Percentiles rank a stretch among this genome's conserved stretches.
Conservation (phyloP, 257 asterid genomes). For the Petunia axillaris region DNA sequence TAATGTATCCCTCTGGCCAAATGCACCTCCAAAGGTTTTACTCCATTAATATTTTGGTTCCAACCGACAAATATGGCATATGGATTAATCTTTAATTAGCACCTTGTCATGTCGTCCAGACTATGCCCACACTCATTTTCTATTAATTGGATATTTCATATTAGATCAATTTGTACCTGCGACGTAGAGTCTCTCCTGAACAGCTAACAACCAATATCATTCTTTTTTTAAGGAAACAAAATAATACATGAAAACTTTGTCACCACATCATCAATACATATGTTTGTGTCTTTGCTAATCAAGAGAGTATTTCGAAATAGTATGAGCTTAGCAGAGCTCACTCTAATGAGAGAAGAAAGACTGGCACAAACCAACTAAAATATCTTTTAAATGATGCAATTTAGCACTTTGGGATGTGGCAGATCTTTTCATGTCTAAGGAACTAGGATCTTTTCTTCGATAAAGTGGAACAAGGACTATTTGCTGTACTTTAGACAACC, state of each 20-base stretch:
- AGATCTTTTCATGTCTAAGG: background rate
- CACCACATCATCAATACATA: slow-evolving; percentile 1
- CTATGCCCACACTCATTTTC: background rate
- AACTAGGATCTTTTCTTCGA: background rate
- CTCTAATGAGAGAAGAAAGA: background rate
- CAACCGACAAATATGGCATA: background rate
- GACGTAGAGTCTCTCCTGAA: slow-evolving; percentile 1
- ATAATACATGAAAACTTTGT: background rate
- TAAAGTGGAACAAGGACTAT: slow-evolving; percentile 5
- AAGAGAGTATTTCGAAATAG: slow-evolving; percentile 3
- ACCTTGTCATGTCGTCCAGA: background rate
- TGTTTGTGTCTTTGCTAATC: background rate
- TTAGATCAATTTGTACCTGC: background rate
- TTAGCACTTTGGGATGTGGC: background rate
- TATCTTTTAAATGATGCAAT: background rate
- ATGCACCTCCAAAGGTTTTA: background rate
- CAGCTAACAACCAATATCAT: background rate
- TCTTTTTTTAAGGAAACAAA: background rate
- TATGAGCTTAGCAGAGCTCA: background rate
- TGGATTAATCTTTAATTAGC: background rate
- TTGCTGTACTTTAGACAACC: background rate
- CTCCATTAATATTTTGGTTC: background rate
- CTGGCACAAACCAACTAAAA: background rate
- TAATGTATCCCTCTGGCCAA: background rate
- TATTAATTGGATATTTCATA: background rate